Conservation (phyloP, 1,284 basidiomycete species). For the Ceratobasidium theobromae region DNA sequence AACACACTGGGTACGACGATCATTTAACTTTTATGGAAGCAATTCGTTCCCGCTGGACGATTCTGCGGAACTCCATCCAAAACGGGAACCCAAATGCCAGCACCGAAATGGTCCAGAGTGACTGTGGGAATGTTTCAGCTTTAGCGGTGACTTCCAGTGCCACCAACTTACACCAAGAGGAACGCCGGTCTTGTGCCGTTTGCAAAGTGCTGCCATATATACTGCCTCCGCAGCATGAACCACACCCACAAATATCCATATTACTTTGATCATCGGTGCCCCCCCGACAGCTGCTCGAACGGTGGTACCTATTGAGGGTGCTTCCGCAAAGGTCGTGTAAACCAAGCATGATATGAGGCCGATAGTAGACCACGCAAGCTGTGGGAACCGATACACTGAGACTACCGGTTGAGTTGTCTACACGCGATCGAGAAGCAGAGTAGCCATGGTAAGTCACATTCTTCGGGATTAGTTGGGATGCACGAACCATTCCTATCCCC, state of each 20-base stretch:
- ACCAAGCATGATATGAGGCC: neutral
- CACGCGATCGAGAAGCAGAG: neutral
- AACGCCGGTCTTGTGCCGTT: conserved; percentile 57
- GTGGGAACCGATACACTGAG: neutral
- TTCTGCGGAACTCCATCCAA: conserved; percentile 54
- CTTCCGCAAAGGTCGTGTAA: conserved; percentile 10
- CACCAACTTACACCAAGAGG: conserved; percentile 53
- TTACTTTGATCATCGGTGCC: conserved; percentile 38
- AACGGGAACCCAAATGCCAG: conserved; percentile 57
- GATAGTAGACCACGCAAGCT: neutral
- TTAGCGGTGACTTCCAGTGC: conserved; percentile 8
- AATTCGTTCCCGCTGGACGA: conserved; percentile 65
- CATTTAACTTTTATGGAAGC: conserved; percentile 70
- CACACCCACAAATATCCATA: conserved; percentile 43
- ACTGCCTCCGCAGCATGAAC: conserved; percentile 55
- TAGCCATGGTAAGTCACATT: neutral
- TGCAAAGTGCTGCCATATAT: conserved; percentile 57
- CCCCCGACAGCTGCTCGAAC: conserved; percentile 33
- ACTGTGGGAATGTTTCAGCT: conserved; percentile 29
- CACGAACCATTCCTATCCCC: conserved; percentile 68
- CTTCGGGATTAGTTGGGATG: neutral
- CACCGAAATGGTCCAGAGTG: conserved; percentile 53
- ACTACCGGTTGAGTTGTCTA: neutral
- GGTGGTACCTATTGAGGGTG: neutral
- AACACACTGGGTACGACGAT: no score